Conservation (phyloP, 1,139 yeast species). For the Candida sp. region DNA sequence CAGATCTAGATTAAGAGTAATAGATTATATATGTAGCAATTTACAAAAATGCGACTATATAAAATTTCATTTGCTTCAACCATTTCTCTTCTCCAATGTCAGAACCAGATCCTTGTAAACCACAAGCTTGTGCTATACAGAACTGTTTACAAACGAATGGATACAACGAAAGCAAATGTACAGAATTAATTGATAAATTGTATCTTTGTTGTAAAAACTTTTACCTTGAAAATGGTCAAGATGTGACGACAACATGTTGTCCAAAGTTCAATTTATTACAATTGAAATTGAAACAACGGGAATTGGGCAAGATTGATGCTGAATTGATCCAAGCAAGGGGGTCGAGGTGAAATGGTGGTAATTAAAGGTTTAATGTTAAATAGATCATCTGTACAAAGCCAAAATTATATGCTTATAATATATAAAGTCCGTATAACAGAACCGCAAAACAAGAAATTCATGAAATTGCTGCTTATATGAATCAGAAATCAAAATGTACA, state of each 20-base stretch:
- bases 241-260: conserved; percentile 62
- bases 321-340: conserved; percentile 25
- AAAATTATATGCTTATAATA: too few relatives aligned
- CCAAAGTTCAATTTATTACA: conserved; percentile 55
- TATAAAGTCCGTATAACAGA: too few relatives aligned
- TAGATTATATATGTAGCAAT: neutral
- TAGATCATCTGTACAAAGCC: too few relatives aligned
- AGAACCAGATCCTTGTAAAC: conserved; percentile 52
- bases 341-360: conserved; percentile 3
- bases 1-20: conserved; percentile 17
- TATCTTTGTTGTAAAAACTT: conserved; percentile 60
- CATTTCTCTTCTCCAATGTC: neutral
- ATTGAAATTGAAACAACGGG: conserved; percentile 56
- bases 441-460: too few relatives aligned
- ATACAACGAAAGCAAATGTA: conserved; percentile 63
- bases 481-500: too few relatives aligned
- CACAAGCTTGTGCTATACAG: conserved; percentile 70
- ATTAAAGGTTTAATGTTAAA: too few relatives aligned
- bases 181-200: conserved; percentile 52
- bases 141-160: conserved; percentile 53
- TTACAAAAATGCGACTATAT: neutral
- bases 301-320: conserved; percentile 52
- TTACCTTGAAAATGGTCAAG: conserved; percentile 49
- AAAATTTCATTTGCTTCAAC: neutral
- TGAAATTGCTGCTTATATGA: too few relatives aligned